These are phyloP conservation scores for Chlorella variabilis DNA, from an alignment of 163 green algal species.

Conservation along the genomic window DNA sequence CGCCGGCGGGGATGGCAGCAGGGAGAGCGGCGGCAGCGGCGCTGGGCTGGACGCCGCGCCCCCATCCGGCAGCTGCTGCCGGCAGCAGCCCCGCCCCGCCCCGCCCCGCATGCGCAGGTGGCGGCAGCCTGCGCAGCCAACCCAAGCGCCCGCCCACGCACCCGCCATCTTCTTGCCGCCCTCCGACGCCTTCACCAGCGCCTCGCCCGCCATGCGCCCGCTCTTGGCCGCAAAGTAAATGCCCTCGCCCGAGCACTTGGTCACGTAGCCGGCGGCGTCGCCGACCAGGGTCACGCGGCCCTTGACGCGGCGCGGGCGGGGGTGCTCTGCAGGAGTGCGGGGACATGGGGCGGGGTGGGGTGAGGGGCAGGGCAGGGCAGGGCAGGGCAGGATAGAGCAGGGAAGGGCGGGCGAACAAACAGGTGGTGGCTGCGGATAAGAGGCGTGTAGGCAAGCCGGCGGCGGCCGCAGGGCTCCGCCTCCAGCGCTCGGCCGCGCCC, in stretches of 20 bases:
- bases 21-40: background rate
- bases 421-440: too few species aligned
- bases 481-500: too few species aligned
- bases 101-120: background rate
- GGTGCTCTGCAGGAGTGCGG: constrained; percentile 96
- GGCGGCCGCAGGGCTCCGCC: too few species aligned
- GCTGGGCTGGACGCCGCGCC: background rate
- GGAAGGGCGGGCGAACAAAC: background rate
- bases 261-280: constrained; percentile 99
- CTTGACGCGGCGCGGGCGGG: constrained; percentile 86
- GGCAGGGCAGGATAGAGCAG: background rate
- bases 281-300: constrained; percentile 92
- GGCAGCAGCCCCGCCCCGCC: too few species aligned
- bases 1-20: background rate
- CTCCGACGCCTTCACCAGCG: constrained; percentile 88
- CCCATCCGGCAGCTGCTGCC: too few species aligned
- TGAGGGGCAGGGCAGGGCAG: background rate
- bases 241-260: constrained; percentile 98
- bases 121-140: background rate
- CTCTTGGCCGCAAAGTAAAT: constrained; percentile 99
- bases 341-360: background rate
- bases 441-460: too few species aligned
- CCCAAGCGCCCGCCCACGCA: constrained; percentile 17
- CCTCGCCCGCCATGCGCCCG: constrained; percentile 96
- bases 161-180: constrained; percentile 83